Percentiles rank a stretch among this genome's conserved stretches.
These are phyloP conservation scores for Clarireedia monteithiana DNA, from an alignment of 2,329 filamentous ascomycete species.

Conservation along the genomic window DNA sequence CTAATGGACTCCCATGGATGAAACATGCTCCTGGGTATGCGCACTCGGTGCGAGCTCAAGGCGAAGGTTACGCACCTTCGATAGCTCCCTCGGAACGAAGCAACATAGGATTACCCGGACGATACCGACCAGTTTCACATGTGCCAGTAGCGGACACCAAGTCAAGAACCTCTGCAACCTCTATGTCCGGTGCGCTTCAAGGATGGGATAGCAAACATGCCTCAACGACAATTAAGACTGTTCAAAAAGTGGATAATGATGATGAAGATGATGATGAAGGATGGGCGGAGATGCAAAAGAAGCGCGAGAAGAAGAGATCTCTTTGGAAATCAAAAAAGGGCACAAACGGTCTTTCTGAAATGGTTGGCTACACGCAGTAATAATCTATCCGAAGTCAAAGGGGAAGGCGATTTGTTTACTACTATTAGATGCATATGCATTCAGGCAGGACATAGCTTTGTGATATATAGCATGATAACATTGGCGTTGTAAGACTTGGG, in stretches of 20 bases:
- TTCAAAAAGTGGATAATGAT: slow-evolving; percentile 35
- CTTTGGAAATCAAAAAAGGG: slow-evolving; percentile 55
- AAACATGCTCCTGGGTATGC: slow-evolving; percentile 31
- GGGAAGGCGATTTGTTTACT: slow-evolving; percentile 7
- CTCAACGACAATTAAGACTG: slow-evolving; percentile 33
- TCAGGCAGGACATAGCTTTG: slow-evolving; percentile 1
- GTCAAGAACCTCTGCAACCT: slow-evolving; percentile 24
- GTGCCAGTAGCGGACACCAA: slow-evolving; percentile 34
- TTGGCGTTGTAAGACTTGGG: slow-evolving; percentile 12
- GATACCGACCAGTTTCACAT: slow-evolving; percentile 84
- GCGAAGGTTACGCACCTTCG: slow-evolving; percentile 69
- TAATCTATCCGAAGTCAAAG: background rate
- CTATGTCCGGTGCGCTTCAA: slow-evolving; percentile 23
- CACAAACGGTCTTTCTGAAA: slow-evolving; percentile 26
- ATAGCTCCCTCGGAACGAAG: slow-evolving; percentile 95
- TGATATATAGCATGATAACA: slow-evolving; percentile 11
- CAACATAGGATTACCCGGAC: slow-evolving; percentile 80
- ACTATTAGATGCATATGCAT: slow-evolving; percentile 11
- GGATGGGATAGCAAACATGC: slow-evolving; percentile 32
- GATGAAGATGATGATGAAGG: slow-evolving; percentile 58
- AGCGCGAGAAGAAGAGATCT: slow-evolving; percentile 60
- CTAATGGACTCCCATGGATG: slow-evolving; percentile 46
- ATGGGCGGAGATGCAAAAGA: slow-evolving; percentile 64
- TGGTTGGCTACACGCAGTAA: slow-evolving; percentile 24
- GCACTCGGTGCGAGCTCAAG: slow-evolving; percentile 40